These are phyloP conservation scores for Suillus lakei DNA, from an alignment of 768 basidiomycete species.

Conservation along the genomic window DNA sequence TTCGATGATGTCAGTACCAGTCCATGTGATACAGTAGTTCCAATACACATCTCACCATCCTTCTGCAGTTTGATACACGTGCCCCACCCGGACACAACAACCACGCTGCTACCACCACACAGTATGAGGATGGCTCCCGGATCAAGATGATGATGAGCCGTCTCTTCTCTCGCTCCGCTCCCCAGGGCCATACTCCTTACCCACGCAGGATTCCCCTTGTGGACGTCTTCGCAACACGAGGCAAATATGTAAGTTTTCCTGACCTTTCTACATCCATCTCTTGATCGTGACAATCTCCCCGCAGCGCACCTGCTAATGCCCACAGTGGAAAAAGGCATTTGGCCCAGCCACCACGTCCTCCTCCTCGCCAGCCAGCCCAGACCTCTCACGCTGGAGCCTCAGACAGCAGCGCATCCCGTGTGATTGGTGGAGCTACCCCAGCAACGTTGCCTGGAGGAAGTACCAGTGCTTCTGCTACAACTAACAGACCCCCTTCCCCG, in stretches of 20 bases:
- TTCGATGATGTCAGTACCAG: neutral
- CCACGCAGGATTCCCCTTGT: neutral
- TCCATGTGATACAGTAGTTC: neutral
- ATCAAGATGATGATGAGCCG: neutral
- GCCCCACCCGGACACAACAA: neutral
- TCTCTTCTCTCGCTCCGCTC: neutral
- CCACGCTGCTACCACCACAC: neutral
- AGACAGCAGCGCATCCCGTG: neutral
- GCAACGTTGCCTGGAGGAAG: no score
- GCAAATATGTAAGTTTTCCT: neutral
- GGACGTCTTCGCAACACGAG: neutral
- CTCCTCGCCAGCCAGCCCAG: neutral
- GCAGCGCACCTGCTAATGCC: neutral
- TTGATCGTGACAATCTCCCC: neutral
- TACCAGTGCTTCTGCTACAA: no score
- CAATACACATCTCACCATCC: neutral
- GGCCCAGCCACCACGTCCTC: neutral
- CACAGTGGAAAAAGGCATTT: neutral
- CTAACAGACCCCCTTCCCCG: no score
- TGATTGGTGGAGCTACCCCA: no score
- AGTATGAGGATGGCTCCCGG: fast-evolving
- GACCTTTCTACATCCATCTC: neutral
- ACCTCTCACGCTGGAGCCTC: neutral
- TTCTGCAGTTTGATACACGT: neutral
- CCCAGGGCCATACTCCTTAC: neutral